phyloP scores from a whole-genome alignment of 768 basidiomycete species.

The Cystofilobasidium capitatum region DNA sequence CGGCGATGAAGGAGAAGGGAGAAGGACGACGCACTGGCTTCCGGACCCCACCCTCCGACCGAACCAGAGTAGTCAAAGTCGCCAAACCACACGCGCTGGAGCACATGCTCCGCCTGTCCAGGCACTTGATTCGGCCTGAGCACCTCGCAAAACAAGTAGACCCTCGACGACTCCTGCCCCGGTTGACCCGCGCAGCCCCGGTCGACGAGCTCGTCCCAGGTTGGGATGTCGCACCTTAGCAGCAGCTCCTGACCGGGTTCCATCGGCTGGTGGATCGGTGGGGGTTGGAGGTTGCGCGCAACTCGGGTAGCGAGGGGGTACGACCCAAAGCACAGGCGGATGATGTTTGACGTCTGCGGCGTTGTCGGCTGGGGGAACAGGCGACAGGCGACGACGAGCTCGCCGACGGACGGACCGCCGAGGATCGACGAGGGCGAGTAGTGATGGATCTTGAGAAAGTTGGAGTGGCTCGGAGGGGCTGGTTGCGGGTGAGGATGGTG shows the following conservation, averaged over 20 bases:
- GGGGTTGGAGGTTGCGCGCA: not conserved
- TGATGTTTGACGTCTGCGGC: conserved; percentile 13
- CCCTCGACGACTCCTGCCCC: not conserved
- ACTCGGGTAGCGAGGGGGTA: conserved; percentile 21
- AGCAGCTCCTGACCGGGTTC: conserved; percentile 19
- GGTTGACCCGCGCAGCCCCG: not conserved
- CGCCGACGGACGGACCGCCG: not conserved
- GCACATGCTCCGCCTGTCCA: conserved; percentile 5
- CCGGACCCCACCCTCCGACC: not conserved
- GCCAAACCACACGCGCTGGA: conserved; percentile 23
- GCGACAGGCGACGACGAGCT: conserved; percentile 2
- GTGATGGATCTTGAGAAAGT: conserved; percentile 14
- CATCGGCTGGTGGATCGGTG: not conserved
- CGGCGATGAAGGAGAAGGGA: not conserved
- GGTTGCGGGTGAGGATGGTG: not conserved
- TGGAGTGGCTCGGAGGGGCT: conserved; percentile 13
- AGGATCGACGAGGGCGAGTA: conserved; percentile 6
- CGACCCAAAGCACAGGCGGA: conserved; percentile 18
- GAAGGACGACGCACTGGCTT: not conserved
- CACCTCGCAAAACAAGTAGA: conserved; percentile 18
- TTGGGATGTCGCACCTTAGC: conserved; percentile 9
- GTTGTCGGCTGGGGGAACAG: conserved; percentile 9
- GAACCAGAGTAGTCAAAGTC: conserved; percentile 7
- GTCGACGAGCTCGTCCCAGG: conserved; percentile 4
- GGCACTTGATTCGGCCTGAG: not conserved